Evolutionary conservation across 2,329 filamentous ascomycete species (phyloP).

Genomic region (Penicillium carneum): DNA sequence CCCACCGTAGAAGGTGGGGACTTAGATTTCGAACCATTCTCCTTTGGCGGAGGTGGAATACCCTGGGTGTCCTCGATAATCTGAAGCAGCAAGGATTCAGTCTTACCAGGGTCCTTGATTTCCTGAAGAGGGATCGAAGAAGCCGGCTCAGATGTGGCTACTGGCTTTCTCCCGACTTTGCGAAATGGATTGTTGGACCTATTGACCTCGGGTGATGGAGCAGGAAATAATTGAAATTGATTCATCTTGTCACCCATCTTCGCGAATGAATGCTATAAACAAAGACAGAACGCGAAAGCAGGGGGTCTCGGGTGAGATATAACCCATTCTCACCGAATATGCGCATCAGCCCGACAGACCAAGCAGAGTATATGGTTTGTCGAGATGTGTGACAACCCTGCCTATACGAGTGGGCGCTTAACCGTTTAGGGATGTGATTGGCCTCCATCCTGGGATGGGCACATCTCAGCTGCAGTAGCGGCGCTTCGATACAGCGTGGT

Average conservation of each 20-base stretch:
- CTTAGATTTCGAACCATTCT: conserved; percentile 30
- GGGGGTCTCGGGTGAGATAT: conserved; percentile 36
- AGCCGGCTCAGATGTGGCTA: conserved; percentile 31
- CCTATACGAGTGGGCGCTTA: conserved; percentile 43
- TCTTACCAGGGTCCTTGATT: conserved; percentile 37
- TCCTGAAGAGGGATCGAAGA: conserved; percentile 44
- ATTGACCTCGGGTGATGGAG: conserved; percentile 43
- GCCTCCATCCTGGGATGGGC: conserved; percentile 26
- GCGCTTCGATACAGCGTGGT: conserved; percentile 27
- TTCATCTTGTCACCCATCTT: conserved; percentile 36
- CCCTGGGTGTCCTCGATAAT: conserved; percentile 49
- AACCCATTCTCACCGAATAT: conserved; percentile 21
- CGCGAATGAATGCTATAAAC: conserved; percentile 9
- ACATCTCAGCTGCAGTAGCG: conserved; percentile 29
- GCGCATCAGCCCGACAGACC: conserved; percentile 5
- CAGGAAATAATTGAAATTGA: conserved; percentile 53
- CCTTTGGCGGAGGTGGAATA: conserved; percentile 38
- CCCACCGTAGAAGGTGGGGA: conserved; percentile 25
- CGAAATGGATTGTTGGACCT: conserved; percentile 47
- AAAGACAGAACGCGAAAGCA: conserved; percentile 21
- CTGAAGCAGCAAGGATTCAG: conserved; percentile 49
- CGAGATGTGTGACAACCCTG: conserved; percentile 33
- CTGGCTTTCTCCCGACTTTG: conserved; percentile 37
- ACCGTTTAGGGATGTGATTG: conserved; percentile 34
- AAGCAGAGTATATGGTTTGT: conserved; percentile 16